Conservation (phyloP, 768 basidiomycete species). For the Russula ochroleuca region DNA sequence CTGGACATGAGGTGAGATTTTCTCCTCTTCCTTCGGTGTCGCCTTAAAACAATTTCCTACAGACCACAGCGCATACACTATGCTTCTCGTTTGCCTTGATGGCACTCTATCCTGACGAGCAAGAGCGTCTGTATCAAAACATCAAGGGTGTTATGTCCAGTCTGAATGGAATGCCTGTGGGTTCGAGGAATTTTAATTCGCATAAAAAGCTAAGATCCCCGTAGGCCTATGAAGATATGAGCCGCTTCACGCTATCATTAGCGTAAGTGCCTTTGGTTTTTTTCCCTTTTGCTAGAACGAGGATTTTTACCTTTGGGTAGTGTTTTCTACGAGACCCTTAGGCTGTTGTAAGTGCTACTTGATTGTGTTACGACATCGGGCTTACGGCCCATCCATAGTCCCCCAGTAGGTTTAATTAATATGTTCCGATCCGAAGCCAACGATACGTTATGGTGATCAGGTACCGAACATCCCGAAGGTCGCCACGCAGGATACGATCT, state of each 20-base stretch:
- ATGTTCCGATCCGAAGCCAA: not conserved
- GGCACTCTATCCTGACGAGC: constrained; percentile 41
- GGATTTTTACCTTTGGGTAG: constrained; percentile 30
- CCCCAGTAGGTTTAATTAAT: constrained; percentile 8
- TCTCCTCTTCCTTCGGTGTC: not conserved
- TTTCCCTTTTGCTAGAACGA: too few species aligned
- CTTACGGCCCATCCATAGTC: constrained; percentile 4
- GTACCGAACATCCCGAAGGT: constrained; percentile 43
- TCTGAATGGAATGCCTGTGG: not conserved
- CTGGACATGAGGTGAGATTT: constrained; percentile 34
- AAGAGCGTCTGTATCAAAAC: constrained; percentile 34
- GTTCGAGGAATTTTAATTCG: not conserved
- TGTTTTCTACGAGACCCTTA: constrained; percentile 48
- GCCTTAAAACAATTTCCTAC: not conserved
- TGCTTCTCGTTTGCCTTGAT: constrained; percentile 41
- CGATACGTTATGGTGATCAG: constrained; percentile 36
- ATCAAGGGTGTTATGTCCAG: not conserved
- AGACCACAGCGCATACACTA: constrained; percentile 41
- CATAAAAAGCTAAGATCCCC: not conserved
- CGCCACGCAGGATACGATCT: constrained; percentile 45
- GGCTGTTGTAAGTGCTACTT: constrained; percentile 36
- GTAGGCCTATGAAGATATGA: not conserved
- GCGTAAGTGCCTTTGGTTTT: constrained; percentile 1
- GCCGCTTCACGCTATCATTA: constrained; percentile 3
- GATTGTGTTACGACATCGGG: not conserved